Base-by-base conservation (phyloP, 2,329 filamentous ascomycete species). In the Colletotrichum simmondsii region DNA sequence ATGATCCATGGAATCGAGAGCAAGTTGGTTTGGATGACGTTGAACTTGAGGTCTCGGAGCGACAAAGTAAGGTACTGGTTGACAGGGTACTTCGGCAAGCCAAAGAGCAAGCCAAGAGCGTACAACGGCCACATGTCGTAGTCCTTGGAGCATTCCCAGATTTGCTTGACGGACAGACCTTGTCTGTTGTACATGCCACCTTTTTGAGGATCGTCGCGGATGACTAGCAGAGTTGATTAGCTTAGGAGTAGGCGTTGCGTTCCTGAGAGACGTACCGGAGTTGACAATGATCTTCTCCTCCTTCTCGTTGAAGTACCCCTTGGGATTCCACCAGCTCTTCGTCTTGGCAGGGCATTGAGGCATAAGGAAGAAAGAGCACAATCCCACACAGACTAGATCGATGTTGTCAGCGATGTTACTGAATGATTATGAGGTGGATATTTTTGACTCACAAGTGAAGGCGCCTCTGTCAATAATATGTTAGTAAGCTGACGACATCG, bases 281-380 rank as follows among this genome's bases (percentile, higher is more conserved):
- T 90, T 91, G n/a, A 91, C 87, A 59, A 91, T 85, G 65, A 91
- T 91, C 73, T 85, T 85, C 71, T 91, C 87, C 72, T 91, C 89
- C 3, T 84, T 83, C 64, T 89, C 86, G 2, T 79, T 87, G 77
- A 91, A 91, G 86, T 88, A 91, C 0, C 88, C 88, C 28, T 86
- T 83, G 19, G 85, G 85, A 24, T 86, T 82, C 72, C 84, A 86
- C 82, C 83, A 86, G 14, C 82, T 84, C 56, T 83, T 85, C 0
- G 86, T 88, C 68, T 80, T 77, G 1, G 79, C 79, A 4, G 80
- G 79, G 0, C 77, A 79, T 2, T 80, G 76, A 5, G 78, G 77
- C 75, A 81, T 80, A 56, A 77, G 75, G 68, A 81, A 80, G 72
- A 79, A 78, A 1, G 80, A 80, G 60, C 75, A 68, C 2, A 81